Evolutionary conservation across 805 yeast genomes (phyloP), one percentile per base, ranked within the genome.

Genomic region (Hanseniaspora occidentalis): DNA sequence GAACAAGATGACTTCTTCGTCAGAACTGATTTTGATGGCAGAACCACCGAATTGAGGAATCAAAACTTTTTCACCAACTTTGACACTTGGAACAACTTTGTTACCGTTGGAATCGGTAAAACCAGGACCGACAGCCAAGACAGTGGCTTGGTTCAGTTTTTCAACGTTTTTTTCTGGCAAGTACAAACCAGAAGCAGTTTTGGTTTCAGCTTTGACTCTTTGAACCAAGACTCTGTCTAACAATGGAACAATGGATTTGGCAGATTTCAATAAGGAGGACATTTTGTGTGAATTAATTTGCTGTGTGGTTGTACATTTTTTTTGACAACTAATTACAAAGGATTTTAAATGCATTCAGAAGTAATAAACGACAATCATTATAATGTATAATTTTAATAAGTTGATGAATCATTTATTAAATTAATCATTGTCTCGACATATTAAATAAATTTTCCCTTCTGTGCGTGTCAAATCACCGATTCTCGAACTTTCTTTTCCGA

Each of bases 81-180:
- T 68, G 44, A 92, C 95, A 50, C 79, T 70, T 45, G 88, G 78
- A 40, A 77, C 70, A 42, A 84, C 70, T 48, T 77, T 61, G 56
- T 78, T 69, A 49, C 97, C 97, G 43, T 77, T 73, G 44, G 73
- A 66, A 66, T 82, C 81, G 44, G 79, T 66, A 58, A 74, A 71
- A 51, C 98, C 98, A 41, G 97, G 97, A 46, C 98, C 98, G 48
- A 88, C 85, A 44, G 97, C 89, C 49, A 89, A 65, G 39, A 89
- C 97, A 42, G 79, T 78, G 46, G 88, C 98, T 65, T 85, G 83
- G 71, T 84, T 84, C 58, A 86, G 75, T 69, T 89, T 92, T 62
- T 84, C 89, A 54, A 81, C 94, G 71, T 89, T 88, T 73, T 86
- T 86, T 67, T 88, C 96, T 47, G 97, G 97, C 51, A 88, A 80